phyloP scores from a whole-genome alignment of 192 early-diverging fungal genomes.

The Physocladia obscura region DNA sequence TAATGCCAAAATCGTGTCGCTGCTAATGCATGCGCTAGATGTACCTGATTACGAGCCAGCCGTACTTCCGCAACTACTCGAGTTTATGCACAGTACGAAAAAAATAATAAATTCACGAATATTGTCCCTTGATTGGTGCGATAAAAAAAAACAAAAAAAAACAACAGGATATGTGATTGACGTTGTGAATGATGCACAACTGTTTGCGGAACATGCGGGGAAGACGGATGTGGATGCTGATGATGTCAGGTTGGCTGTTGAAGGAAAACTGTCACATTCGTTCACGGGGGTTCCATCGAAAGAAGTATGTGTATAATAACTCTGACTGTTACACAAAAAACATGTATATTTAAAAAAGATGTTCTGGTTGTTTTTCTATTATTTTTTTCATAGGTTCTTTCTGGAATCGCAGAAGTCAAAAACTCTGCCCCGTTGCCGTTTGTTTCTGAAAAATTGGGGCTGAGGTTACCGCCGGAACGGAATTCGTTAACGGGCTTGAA shows the following conservation, averaged over 20 bases:
- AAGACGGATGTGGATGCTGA: constrained; percentile 74
- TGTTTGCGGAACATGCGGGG: constrained; percentile 90
- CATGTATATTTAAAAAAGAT: no score
- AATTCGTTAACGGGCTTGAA: constrained; percentile 50
- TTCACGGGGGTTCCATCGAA: constrained; percentile 87
- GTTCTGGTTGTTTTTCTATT: no score
- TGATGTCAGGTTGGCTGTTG: constrained; percentile 89
- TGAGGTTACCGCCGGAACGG: constrained; percentile 58
- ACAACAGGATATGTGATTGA: constrained; percentile 88
- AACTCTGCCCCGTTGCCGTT: constrained; percentile 54
- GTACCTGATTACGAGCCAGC: constrained; percentile 87
- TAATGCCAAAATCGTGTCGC: constrained; percentile 76
- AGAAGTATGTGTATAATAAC: constrained; percentile 55
- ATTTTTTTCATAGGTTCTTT: constrained; percentile 23
- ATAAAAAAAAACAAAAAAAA: neutral
- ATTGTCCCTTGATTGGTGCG: neutral
- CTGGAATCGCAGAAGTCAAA: constrained; percentile 45
- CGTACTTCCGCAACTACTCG: constrained; percentile 86
- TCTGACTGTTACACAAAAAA: neutral
- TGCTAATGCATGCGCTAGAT: constrained; percentile 81
- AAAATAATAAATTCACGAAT: neutral
- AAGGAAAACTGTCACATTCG: constrained; percentile 84
- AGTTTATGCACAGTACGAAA: constrained; percentile 86
- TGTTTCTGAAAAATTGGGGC: constrained; percentile 51
- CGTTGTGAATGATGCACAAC: constrained; percentile 85